A percentile compares a stretch with the other conserved stretches of the same genome.
Conservation (phyloP, 768 basidiomycete genomes). For the Hericium rajendrae region DNA sequence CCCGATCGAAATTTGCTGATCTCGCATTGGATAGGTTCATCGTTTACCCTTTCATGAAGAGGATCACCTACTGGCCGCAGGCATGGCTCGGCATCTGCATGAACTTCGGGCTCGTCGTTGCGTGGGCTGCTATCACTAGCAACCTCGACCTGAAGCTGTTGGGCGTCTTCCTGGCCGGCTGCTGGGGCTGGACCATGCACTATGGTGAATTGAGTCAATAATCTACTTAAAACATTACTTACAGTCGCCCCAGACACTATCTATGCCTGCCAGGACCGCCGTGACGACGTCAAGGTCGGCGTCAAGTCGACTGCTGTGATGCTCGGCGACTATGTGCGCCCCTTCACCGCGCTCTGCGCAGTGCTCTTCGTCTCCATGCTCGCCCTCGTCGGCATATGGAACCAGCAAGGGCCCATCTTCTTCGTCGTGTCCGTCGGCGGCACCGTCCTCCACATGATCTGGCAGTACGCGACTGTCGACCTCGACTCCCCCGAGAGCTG, state of each 20-base stretch:
- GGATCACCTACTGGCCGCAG: constrained; percentile 53
- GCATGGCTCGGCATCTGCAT: constrained; percentile 46
- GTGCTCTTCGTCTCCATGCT: constrained; percentile 43
- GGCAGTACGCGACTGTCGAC: constrained; percentile 17
- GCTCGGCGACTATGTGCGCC: constrained; percentile 53
- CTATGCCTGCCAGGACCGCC: constrained; percentile 72
- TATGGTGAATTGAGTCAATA: constrained; percentile 22
- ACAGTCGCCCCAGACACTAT: constrained; percentile 37
- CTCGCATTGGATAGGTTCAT: constrained; percentile 15
- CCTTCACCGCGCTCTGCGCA: constrained; percentile 46
- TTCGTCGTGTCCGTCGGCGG: constrained; percentile 16
- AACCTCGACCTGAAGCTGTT: constrained; percentile 18
- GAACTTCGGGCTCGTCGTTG: constrained; percentile 41
- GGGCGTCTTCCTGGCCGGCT: constrained; percentile 12
- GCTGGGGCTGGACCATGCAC: constrained; percentile 31
- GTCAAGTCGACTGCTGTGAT: constrained; percentile 70
- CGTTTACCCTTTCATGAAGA: constrained; percentile 46
- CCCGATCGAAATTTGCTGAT: background rate
- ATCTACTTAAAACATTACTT: background rate
- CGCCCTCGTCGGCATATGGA: constrained; percentile 42
- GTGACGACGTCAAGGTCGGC: constrained; percentile 61
- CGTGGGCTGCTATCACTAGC: constrained; percentile 37
- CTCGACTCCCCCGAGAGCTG: constrained; percentile 15
- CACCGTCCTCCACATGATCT: constrained; percentile 14
- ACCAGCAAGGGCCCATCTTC: constrained; percentile 12